Base-by-base conservation (phyloP, 1,139 yeast species). In the Yamadazyma dushanensis region DNA sequence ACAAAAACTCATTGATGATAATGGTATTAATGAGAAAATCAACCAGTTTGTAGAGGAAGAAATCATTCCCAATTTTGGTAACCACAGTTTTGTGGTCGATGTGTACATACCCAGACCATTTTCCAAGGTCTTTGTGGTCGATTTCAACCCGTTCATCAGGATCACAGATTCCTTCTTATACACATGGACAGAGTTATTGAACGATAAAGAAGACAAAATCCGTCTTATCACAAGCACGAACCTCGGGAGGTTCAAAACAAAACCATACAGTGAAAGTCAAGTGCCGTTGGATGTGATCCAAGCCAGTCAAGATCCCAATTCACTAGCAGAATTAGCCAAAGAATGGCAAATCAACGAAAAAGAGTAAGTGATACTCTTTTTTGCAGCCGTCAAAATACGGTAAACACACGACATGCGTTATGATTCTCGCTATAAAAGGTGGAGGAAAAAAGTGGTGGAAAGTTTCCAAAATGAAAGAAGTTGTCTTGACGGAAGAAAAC, bases 281-380 rank as follows among this genome's bases (percentile, higher is more conserved):
- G 96, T 92, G 2, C 98, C 99, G 0, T 69, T 77, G 36, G 99
- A 92, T 50, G 79, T 94, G 20, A 83, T 92, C 4, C 94, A 88
- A 55, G 96, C 97, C 1, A 71, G 87, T 19, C 55, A 78, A 44
- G 80, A 85, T 50, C 70, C 87, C 0, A 66, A 68, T 16, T 69
- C 79, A 1, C 78, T 84, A 76, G 76, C 74, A 15, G 88, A 83
- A 39, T 61, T 84, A 41, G 80, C 84, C 1, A 66, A 70, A 37
- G 73, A 78, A 44, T 83, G 89, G 87, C 46, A 50, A 22, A 47
- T 48, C 16, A 38, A 40, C 14, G 49, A 45, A 32, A 28, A 32
- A 26, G 20, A 32, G 16, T 16, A 24, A 18, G 16, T 10, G 30
- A n/a, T n/a, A n/a, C n/a, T n/a, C n/a, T n/a, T n/a, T n/a, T n/a